Base-by-base conservation (phyloP, 345 rosid genomes). In the Ailanthus altissimus region DNA sequence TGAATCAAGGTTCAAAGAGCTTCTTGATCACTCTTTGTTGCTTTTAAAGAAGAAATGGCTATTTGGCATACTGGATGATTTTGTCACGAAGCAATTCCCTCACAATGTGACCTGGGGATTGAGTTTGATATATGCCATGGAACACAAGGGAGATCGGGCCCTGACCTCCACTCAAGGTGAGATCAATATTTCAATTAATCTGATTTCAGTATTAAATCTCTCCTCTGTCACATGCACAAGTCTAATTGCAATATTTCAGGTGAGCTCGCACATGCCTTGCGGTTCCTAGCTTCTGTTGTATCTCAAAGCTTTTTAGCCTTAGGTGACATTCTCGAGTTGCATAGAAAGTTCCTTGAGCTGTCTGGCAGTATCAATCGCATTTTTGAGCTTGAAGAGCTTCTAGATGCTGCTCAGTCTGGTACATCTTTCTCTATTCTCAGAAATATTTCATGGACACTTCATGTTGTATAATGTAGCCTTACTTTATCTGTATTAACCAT, bases 251-350 rank as follows among this genome's bases (percentile, higher is more conserved):
- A 40, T 79, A 50, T 72, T 79, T 79, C 88, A 96, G 99, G 99
- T 77, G 98, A 93, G 78, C 83, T 96, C 84, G 98, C 97, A 32
- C 97, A 96, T 86, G 95, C 97, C 16, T 78, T 94, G 88, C 94
- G 98, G 65, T 94, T 90, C 87, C 87, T 96, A 73, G 99, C 99
- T 73, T 96, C 97, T 81, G 97, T 96, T 70, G 98, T 93, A 45
- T 96, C 99, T 79, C 97, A 93, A 80, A 96, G 99, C 92, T 96
- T 96, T 79, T 89, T 93, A 80, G 99, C 99, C 32, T 96, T 96
- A 78, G 99, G 98, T 25, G 98, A 93, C 82, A 96, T 96, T 85
- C 97, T 96, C 66, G 94, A 93, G 82, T 83, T 96, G 82, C 92
- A 96, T 72, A 88, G 92, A 85, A 96, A 93, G 85, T 93, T 93